Percentiles rank a stretch among this genome's conserved stretches.
Conservation (phyloP, 2,329 filamentous ascomycete genomes). For the Biscogniauxia sp. region DNA sequence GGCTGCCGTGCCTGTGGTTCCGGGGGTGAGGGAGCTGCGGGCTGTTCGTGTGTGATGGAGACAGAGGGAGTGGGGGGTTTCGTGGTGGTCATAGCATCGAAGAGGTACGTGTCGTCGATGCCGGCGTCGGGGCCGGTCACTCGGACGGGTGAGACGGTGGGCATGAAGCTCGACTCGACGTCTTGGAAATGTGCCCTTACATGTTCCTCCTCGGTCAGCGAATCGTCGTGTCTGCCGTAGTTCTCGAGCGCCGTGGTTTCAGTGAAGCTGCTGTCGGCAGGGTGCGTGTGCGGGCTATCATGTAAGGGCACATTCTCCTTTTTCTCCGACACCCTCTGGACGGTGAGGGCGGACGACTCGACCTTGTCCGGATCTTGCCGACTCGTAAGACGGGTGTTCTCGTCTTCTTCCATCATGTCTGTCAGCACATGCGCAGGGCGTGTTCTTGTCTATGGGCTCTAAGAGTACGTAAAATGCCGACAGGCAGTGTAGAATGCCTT, state of each 20-base stretch:
- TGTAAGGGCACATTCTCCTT: conserved; percentile 10
- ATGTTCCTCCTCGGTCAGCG: conserved; percentile 49
- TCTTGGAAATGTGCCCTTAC: conserved; percentile 59
- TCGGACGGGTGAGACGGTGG: conserved; percentile 54
- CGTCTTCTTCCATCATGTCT: conserved; percentile 20
- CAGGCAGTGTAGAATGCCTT: background rate
- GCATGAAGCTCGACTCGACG: conserved; percentile 64
- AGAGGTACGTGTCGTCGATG: conserved; percentile 59
- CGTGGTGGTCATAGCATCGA: conserved; percentile 45
- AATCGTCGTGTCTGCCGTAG: conserved; percentile 43
- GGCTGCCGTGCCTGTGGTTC: conserved; percentile 3
- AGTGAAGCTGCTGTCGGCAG: conserved; percentile 29
- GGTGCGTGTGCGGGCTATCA: conserved; percentile 14
- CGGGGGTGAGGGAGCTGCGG: background rate
- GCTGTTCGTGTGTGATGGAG: conserved; percentile 7
- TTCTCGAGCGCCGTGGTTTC: conserved; percentile 30
- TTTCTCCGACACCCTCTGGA: conserved; percentile 4
- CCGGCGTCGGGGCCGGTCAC: conserved; percentile 43
- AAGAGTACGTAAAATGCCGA: conserved; percentile 3
- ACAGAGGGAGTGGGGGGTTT: conserved; percentile 17
- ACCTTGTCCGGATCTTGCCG: background rate
- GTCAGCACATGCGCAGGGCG: background rate
- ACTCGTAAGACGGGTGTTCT: conserved; percentile 4
- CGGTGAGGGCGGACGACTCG: background rate
- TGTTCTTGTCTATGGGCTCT: background rate